phyloP scores from a whole-genome alignment of 371 early-diverging fungal genomes.

The Zopfochytrium polystomum region DNA sequence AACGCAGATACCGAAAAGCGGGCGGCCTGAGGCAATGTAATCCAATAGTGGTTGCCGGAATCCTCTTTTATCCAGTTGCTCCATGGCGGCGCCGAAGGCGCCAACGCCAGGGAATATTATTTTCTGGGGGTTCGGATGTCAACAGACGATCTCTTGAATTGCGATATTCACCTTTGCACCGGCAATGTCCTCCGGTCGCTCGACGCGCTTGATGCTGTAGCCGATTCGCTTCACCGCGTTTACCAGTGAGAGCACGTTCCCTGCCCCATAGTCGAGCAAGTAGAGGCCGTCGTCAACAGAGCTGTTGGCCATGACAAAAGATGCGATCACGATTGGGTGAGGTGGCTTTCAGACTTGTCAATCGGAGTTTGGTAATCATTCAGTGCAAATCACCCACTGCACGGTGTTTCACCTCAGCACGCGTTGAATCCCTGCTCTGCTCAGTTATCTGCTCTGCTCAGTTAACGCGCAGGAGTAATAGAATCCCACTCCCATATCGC shows the following conservation, averaged over 20 bases:
- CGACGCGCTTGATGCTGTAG: constrained; percentile 73
- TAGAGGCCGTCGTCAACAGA: constrained; percentile 29
- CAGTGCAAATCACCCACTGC: too few relatives aligned
- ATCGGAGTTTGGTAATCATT: too few relatives aligned
- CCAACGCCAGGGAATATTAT: constrained; percentile 98
- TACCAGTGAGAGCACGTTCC: constrained; percentile 92
- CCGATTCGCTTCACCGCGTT: constrained; percentile 91
- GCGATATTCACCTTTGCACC: constrained; percentile 87
- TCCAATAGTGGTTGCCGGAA: constrained; percentile 75
- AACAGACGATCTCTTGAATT: too few relatives aligned
- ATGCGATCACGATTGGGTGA: too few relatives aligned
- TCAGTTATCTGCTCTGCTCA: too few relatives aligned
- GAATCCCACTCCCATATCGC: too few relatives aligned
- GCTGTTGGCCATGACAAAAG: too few relatives aligned
- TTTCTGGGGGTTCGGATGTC: constrained; percentile 64
- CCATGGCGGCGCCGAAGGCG: constrained; percentile 90
- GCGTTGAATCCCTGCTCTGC: too few relatives aligned
- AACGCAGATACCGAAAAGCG: constrained; percentile 96
- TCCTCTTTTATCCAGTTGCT: constrained; percentile 68
- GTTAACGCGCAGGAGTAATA: too few relatives aligned
- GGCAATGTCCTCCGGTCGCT: constrained; percentile 71
- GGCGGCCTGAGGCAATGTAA: constrained; percentile 79
- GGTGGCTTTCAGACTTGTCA: too few relatives aligned
- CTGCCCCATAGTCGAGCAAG: constrained; percentile 95
- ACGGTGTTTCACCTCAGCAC: too few relatives aligned